These are phyloP conservation scores for Stenogyne calaminthoides DNA, from an alignment of 305 asterid species.

Conservation along the genomic window DNA sequence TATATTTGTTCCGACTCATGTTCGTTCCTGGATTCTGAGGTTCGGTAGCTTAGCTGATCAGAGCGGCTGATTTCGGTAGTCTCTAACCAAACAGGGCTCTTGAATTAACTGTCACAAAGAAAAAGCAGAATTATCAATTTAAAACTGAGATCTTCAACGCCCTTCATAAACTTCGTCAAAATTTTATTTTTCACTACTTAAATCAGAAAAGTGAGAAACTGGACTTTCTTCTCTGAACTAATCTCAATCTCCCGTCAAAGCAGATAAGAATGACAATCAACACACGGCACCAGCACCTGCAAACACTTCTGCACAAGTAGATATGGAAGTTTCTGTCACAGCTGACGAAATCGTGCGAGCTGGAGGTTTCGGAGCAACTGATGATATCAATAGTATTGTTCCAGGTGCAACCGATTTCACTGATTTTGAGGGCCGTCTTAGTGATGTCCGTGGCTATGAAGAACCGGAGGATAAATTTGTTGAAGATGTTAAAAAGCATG, in stretches of 20 bases:
- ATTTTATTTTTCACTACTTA: neutral
- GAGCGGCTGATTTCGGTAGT: neutral
- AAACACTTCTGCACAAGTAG: constrained; percentile 43
- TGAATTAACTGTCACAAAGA: neutral
- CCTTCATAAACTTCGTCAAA: neutral
- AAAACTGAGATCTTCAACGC: neutral
- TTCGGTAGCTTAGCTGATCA: neutral
- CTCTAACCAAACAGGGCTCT: neutral
- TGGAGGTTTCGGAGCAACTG: constrained; percentile 79
- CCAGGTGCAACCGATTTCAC: constrained; percentile 69
- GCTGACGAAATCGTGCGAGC: constrained; percentile 63
- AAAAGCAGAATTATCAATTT: neutral
- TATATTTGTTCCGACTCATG: neutral
- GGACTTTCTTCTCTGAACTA: constrained; percentile 1
- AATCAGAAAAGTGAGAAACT: neutral
- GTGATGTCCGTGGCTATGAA: constrained; percentile 29
- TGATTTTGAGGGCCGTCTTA: constrained; percentile 57
- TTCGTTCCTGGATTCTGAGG: neutral
- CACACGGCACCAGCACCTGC: constrained; percentile 30
- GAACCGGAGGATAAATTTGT: constrained; percentile 17
- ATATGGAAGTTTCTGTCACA: constrained; percentile 64
- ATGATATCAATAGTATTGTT: constrained; percentile 51
- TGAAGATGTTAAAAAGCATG: constrained; percentile 19
- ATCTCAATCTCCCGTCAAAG: constrained; percentile 11
- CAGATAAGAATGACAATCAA: constrained; percentile 33